Conservation (phyloP, 164 flowering plant genomes). For the Tinospora cordifolia region DNA sequence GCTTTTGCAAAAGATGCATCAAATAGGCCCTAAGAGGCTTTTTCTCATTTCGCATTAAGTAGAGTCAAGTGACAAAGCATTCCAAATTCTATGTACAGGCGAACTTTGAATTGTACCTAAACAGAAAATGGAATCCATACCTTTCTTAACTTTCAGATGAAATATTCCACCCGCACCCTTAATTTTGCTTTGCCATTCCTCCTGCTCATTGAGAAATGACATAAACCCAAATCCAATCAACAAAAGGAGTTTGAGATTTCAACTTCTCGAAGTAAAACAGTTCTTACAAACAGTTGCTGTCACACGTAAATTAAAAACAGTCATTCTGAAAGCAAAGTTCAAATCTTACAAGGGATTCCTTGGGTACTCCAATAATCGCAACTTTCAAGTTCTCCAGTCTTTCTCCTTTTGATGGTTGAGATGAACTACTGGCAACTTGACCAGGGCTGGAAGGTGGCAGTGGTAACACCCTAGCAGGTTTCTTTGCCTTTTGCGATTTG, state of each 20-base stretch:
- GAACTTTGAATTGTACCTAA: background rate
- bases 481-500: conserved; percentile 67
- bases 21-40: no score
- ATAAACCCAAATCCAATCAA: background rate
- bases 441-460: conserved; percentile 33
- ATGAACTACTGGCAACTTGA: conserved; percentile 23
- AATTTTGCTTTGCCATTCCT: conserved; percentile 60
- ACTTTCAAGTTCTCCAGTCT: conserved; percentile 60
- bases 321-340: background rate
- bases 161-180: conserved; percentile 64
- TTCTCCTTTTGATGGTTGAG: conserved; percentile 38
- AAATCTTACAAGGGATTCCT: conserved; percentile 44
- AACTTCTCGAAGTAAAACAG: background rate
- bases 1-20: no score
- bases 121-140: conserved; percentile 22
- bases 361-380: conserved; percentile 42
- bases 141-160: conserved; percentile 68
- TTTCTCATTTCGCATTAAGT: background rate
- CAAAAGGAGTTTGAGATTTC: no score
- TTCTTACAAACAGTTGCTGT: background rate
- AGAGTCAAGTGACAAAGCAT: background rate
- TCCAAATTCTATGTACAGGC: background rate
- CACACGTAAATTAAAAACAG: background rate
- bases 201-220: conserved; percentile 31
- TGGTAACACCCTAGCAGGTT: conserved; percentile 63